Evolutionary conservation across 1,284 basidiomycete species (phyloP).

Genomic region (Ganoderma boninense): DNA sequence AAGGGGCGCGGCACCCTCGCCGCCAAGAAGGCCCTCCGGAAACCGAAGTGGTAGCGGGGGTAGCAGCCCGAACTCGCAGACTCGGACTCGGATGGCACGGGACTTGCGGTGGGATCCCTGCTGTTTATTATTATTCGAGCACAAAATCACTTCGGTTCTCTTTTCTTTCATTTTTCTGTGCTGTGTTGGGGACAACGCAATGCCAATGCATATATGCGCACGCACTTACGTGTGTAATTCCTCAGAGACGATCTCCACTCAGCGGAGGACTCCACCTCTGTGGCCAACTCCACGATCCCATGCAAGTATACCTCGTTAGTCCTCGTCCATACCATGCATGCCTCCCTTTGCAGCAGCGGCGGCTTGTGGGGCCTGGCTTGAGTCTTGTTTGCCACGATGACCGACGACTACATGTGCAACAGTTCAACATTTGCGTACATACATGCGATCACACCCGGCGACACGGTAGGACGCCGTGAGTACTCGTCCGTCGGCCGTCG

Average conservation of each 20-base stretch:
- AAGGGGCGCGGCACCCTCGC: conserved; percentile 80
- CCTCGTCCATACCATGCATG: neutral
- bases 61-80: no score
- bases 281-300: neutral
- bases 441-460: neutral
- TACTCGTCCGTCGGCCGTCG: neutral
- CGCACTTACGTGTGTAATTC: neutral
- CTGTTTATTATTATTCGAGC: no score
- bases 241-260: neutral
- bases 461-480: neutral
- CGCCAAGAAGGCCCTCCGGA: conserved; percentile 69
- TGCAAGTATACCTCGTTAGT: neutral
- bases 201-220: neutral
- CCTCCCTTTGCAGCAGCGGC: neutral
- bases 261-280: neutral
- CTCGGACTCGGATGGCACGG: no score
- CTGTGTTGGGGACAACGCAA: neutral
- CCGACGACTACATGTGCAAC: neutral
- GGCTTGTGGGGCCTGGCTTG: neutral
- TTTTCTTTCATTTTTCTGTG: no score
- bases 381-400: neutral
- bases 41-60: conserved; percentile 71
- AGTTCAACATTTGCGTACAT: neutral
- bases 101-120: no score
- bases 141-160: no score